phyloP scores from a whole-genome alignment of 805 yeast species.

The Candida multigemmis region DNA sequence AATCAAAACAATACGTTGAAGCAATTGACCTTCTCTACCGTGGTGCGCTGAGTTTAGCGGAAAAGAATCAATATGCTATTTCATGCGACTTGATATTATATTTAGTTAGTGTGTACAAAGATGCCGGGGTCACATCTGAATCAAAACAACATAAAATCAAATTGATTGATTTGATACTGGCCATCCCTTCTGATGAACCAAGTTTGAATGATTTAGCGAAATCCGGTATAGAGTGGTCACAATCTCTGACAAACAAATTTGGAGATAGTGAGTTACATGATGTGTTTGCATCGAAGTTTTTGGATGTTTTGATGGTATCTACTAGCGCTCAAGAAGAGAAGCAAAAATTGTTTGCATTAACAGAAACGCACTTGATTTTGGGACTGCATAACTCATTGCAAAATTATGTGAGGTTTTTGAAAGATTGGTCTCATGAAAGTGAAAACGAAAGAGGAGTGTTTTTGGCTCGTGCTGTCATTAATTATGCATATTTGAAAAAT shows the following conservation, averaged over 20 bases:
- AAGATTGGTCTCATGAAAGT: conserved; percentile 24
- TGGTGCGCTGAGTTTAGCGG: conserved; percentile 60
- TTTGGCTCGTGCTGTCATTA: conserved; percentile 55
- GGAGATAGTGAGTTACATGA: conserved; percentile 77
- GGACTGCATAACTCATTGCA: conserved; percentile 51
- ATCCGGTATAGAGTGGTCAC: conserved; percentile 62
- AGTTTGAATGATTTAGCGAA: conserved; percentile 57
- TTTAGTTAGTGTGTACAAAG: conserved; percentile 59
- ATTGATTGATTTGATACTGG: conserved; percentile 38
- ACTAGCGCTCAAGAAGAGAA: conserved; percentile 11
- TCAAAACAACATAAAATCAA: conserved; percentile 34
- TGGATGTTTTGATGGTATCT: conserved; percentile 18
- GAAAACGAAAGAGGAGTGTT: conserved; percentile 19
- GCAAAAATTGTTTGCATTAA: conserved; percentile 43
- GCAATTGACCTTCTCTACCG: conserved; percentile 69
- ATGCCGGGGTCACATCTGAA: conserved; percentile 31
- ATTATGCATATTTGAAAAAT: conserved; percentile 64
- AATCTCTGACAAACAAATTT: conserved; percentile 26
- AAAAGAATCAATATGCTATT: conserved; percentile 68
- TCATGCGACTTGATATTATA: conserved; percentile 71
- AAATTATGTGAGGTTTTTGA: conserved; percentile 35
- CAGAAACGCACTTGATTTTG: conserved; percentile 64
- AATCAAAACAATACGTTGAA: conserved; percentile 53
- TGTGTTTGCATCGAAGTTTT: conserved; percentile 59
- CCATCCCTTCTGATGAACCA: conserved; percentile 34